A percentile compares a stretch with the other conserved stretches of the same genome.
Conservation (phyloP, 116 monocot genomes). For the Cymodocea nodosa region DNA sequence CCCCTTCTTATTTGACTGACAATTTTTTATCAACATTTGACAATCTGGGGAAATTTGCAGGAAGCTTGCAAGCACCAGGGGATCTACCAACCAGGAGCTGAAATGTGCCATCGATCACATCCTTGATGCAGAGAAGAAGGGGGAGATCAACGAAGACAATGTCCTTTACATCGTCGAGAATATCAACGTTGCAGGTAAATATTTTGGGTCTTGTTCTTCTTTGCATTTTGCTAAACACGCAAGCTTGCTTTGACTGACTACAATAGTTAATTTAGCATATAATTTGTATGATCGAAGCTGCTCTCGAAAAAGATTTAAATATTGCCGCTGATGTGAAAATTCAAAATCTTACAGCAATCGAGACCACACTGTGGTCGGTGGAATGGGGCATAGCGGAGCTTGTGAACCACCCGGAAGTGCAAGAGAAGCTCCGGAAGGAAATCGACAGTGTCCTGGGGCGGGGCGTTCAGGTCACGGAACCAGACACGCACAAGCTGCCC, state of each 20-base stretch:
- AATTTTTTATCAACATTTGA: neutral
- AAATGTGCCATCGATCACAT: slow-evolving; percentile 81
- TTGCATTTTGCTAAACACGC: neutral
- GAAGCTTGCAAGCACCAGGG: slow-evolving; percentile 48
- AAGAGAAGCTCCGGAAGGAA: slow-evolving; percentile 47
- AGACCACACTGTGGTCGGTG: slow-evolving; percentile 85
- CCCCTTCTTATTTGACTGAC: neutral
- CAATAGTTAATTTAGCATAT: too few species aligned
- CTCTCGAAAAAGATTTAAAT: too few species aligned
- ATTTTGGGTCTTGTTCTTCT: neutral
- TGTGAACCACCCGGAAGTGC: slow-evolving; percentile 67
- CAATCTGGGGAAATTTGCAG: slow-evolving; percentile 10
- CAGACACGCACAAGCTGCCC: slow-evolving; percentile 61
- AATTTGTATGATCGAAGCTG: too few species aligned
- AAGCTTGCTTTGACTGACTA: too few species aligned
- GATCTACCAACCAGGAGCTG: slow-evolving; percentile 19
- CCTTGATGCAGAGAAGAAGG: slow-evolving; percentile 61
- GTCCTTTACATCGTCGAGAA: slow-evolving; percentile 88
- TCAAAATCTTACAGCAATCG: slow-evolving; percentile 52
- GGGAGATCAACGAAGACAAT: slow-evolving; percentile 76
- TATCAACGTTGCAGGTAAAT: slow-evolving; percentile 70
- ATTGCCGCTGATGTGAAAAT: too few species aligned
- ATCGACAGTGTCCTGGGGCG: slow-evolving; percentile 44
- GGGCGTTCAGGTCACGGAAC: slow-evolving; percentile 44
- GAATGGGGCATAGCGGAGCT: slow-evolving; percentile 84